Conservation (phyloP, 148 eudicot species). For the Agrostemma githago region DNA sequence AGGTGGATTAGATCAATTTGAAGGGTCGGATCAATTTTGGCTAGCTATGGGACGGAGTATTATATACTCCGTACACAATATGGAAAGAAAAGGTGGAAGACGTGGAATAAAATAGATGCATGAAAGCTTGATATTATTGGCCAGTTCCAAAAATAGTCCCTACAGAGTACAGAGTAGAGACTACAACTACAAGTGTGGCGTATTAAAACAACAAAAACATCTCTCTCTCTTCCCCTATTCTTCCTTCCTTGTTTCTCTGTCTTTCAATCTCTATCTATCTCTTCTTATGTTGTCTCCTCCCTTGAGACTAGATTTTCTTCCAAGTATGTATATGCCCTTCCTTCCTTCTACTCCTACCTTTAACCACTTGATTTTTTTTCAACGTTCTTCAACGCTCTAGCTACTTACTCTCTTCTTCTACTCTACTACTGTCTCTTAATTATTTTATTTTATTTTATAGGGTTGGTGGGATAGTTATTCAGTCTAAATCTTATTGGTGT, state of each 20-base stretch:
- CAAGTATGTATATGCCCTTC: neutral
- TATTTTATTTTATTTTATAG: neutral
- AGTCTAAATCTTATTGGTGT: neutral
- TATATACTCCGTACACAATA: neutral
- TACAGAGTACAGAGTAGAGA: neutral
- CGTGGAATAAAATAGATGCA: constrained; percentile 11
- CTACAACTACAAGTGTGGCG: neutral
- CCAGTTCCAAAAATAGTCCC: neutral
- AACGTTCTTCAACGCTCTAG: neutral
- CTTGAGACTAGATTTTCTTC: constrained; percentile 9
- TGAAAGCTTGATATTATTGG: neutral
- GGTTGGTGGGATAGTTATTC: constrained; percentile 9
- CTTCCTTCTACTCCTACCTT: neutral
- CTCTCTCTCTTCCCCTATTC: neutral
- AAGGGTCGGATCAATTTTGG: too few relatives aligned
- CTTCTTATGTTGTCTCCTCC: constrained; percentile 16
- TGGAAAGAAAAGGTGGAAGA: neutral
- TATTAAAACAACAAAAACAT: neutral
- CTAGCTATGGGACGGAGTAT: too few relatives aligned
- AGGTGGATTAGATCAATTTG: too few relatives aligned
- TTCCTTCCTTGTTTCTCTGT: neutral
- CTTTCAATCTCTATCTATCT: constrained; percentile 17
- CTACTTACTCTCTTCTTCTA: neutral
- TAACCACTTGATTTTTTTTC: neutral
- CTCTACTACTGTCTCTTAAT: constrained; percentile 1